Conservation (phyloP, 495 filamentous ascomycete species). For the Xylaria flabelliformis region DNA sequence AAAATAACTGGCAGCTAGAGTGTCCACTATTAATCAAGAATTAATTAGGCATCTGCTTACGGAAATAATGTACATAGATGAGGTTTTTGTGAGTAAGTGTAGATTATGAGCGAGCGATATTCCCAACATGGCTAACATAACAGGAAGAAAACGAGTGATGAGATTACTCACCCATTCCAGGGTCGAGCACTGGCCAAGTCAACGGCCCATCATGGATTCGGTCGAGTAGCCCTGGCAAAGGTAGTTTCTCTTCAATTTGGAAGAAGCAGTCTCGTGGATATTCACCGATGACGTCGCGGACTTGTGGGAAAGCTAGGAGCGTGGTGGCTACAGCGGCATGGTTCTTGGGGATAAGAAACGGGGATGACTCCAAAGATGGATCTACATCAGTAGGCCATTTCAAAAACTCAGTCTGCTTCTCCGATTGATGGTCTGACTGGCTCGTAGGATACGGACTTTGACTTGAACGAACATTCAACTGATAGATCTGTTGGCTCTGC, state of each 20-base stretch:
- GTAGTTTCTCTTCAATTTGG: constrained; percentile 40
- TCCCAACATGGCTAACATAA: neutral
- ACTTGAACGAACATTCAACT: constrained; percentile 35
- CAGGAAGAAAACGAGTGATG: neutral
- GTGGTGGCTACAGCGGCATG: constrained; percentile 41
- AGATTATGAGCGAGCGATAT: neutral
- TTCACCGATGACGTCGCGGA: constrained; percentile 40
- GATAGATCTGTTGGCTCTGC: constrained; percentile 42
- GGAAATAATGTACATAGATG: neutral
- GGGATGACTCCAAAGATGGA: constrained; percentile 35
- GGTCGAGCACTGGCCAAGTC: constrained; percentile 39
- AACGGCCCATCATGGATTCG: constrained; percentile 33
- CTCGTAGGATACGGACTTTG: constrained; percentile 38
- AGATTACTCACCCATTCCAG: constrained; percentile 31
- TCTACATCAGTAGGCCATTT: constrained; percentile 36
- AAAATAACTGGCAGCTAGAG: constrained; percentile 41
- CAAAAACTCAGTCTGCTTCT: constrained; percentile 36
- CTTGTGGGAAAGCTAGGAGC: constrained; percentile 38
- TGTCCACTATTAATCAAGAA: constrained; percentile 5
- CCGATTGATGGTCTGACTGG: constrained; percentile 36
- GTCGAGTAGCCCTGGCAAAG: constrained; percentile 37
- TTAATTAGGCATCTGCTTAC: neutral
- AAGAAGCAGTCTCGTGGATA: constrained; percentile 44
- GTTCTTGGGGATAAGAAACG: constrained; percentile 42
- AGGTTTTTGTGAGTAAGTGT: neutral